phyloP scores from a whole-genome alignment of 805 yeast species.

The Teunomyces funiuensis region DNA sequence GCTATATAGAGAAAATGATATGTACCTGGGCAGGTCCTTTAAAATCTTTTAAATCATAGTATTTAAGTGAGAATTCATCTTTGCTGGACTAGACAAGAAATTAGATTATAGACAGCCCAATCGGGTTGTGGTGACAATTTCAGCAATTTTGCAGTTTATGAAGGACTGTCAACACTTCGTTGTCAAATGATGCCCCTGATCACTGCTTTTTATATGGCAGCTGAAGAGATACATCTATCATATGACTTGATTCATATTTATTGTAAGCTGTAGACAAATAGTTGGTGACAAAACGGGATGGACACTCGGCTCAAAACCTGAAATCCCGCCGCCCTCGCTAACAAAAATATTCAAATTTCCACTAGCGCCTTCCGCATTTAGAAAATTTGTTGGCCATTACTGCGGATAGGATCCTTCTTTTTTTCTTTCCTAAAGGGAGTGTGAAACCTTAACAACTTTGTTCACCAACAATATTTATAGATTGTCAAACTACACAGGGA shows the following conservation, averaged over 20 bases:
- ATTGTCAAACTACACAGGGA: not conserved
- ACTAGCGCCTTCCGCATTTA: constrained; percentile 2
- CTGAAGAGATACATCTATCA: no score
- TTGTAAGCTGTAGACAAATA: not conserved
- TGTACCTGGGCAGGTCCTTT: not conserved
- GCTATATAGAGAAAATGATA: not conserved
- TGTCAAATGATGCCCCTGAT: no score
- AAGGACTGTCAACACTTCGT: no score
- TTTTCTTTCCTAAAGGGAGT: constrained; percentile 4
- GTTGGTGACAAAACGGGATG: not conserved
- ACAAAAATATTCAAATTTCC: not conserved
- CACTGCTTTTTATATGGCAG: no score
- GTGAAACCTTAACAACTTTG: constrained; percentile 3
- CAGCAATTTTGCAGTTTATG: no score
- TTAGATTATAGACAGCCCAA: not conserved
- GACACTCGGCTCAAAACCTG: not conserved
- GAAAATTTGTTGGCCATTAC: constrained; percentile 4
- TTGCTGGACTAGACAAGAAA: no score
- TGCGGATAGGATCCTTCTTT: constrained; percentile 4
- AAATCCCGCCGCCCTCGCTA: constrained; percentile 1
- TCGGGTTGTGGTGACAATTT: not conserved
- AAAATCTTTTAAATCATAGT: not conserved
- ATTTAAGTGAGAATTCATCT: no score
- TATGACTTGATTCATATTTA: no score
- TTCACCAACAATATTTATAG: constrained; percentile 1